Percentiles rank a stretch among this genome's conserved stretches.
Evolutionary conservation across 2,329 filamentous ascomycete genomes (phyloP).

Genomic region (Pochonia chlamydosporia): DNA sequence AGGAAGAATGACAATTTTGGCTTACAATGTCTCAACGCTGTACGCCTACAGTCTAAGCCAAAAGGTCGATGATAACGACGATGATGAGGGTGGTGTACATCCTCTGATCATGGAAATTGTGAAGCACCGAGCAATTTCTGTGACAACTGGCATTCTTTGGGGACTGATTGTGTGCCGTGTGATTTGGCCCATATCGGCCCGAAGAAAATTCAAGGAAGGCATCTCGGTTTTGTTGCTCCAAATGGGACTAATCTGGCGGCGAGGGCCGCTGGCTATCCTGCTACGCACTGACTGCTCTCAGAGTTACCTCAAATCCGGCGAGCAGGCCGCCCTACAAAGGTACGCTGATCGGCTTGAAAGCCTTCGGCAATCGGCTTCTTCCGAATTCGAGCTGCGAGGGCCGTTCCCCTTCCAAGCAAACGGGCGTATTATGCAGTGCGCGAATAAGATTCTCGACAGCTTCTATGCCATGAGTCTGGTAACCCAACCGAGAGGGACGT

Average conservation of each 20-base stretch:
- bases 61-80: conserved; percentile 65
- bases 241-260: conserved; percentile 89
- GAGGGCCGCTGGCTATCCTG: conserved; percentile 75
- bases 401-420: conserved; percentile 71
- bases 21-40: conserved; percentile 85
- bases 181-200: conserved; percentile 84
- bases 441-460: conserved; percentile 74
- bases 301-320: conserved; percentile 74
- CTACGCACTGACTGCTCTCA: conserved; percentile 48
- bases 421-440: conserved; percentile 65
- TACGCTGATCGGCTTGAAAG: conserved; percentile 66
- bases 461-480: conserved; percentile 92
- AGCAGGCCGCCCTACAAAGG: conserved; percentile 75
- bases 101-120: conserved; percentile 81
- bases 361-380: conserved; percentile 61
- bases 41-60: conserved; percentile 84
- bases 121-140: conserved; percentile 74
- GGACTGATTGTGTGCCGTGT: conserved; percentile 78
- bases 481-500: conserved; percentile 67
- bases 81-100: conserved; percentile 73
- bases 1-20: conserved; percentile 83
- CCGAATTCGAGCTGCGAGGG: conserved; percentile 76
- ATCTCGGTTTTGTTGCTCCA: conserved; percentile 80
- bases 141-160: conserved; percentile 78
- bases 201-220: conserved; percentile 77